A percentile compares a stretch with the other conserved stretches of the same genome.
These are phyloP conservation scores for Entophlyctis helioformis DNA, from an alignment of 192 early-diverging fungal species.

Conservation along the genomic window DNA sequence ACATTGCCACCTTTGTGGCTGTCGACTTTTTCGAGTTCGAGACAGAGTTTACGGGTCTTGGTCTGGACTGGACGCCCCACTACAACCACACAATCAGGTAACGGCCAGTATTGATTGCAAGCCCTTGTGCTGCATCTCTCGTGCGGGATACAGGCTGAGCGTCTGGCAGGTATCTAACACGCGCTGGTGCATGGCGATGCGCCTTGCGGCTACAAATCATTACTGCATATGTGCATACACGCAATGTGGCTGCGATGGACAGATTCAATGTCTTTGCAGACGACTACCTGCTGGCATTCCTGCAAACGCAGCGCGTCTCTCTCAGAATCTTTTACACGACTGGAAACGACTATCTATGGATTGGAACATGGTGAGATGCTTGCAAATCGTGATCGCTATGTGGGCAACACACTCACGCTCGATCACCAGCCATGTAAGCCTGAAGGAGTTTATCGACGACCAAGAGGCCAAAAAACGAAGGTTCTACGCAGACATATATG, in stretches of 20 bases:
- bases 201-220: too few relatives aligned
- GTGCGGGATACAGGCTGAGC: too few relatives aligned
- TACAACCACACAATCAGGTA: too few relatives aligned
- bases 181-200: too few relatives aligned
- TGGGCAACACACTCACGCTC: too few relatives aligned
- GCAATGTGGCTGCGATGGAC: neutral
- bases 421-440: neutral
- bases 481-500: neutral
- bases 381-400: slow-evolving; percentile 22
- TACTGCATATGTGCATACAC: neutral
- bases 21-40: slow-evolving; percentile 53
- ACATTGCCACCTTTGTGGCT: slow-evolving; percentile 24
- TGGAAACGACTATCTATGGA: too few relatives aligned
- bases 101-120: too few relatives aligned
- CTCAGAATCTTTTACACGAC: slow-evolving; percentile 26
- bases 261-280: slow-evolving; percentile 40
- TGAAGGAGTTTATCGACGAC: too few relatives aligned
- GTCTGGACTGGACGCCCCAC: slow-evolving; percentile 18
- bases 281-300: slow-evolving; percentile 43
- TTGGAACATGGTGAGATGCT: slow-evolving; percentile 25
- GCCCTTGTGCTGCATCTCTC: too few relatives aligned
- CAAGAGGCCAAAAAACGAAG: too few relatives aligned
- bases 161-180: too few relatives aligned
- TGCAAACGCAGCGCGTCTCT: slow-evolving; percentile 26
- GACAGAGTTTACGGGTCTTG: slow-evolving; percentile 30